Evolutionary conservation across 352 stramenopile species (phyloP), one percentile per base, ranked within the genome.

Genomic region (Globisporangium irregulare): DNA sequence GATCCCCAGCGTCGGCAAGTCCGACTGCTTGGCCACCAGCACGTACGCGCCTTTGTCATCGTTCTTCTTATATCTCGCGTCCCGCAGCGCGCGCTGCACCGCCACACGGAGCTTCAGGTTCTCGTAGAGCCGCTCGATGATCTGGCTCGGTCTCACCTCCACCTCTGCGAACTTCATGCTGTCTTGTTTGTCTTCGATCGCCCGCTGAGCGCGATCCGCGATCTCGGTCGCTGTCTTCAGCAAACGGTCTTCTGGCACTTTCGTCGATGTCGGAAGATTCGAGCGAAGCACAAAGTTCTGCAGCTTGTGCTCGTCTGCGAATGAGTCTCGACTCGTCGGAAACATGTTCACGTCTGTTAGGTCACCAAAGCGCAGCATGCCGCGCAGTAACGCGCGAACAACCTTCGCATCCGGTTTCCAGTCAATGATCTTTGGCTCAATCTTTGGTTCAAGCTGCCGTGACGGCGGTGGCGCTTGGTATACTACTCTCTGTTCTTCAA

Each of bases 21-120:
- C 85, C 36, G 73, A 80, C 62, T 92, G 77, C 62, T 90, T 91
- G 15, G 82, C 75, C n/a, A 92, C 78, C 15, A 95, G 68, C 54
- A 82, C 77, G 62, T 95, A 93, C 22, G 84, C 87, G 5, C 86
- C 83, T 63, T 90, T 86, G 53, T 69, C 72, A 62, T 66, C 63
- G 62, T 78, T 48, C 79, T 83, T 60, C 3, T 73, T 70, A 41
- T 77, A 90, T 24, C 75, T 72, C 6, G 74, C 70, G 0, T 80
- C 81, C 12, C 81, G 76, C 36, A 95, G 64, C 0, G 86, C 86
- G 8, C 86, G 86, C 68, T 95, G 88, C 54, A 95, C 82, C 32
- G 86, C 88, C 8, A 95, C 80, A 6, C 88, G 84, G 2, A 95
- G 77, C 71, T 95, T 95, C 3, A 95, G 68, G 66, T 95, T 95